Evolutionary conservation across 768 basidiomycete species (phyloP), one percentile per base, ranked within the genome.

Genomic region (Russula virescens): DNA sequence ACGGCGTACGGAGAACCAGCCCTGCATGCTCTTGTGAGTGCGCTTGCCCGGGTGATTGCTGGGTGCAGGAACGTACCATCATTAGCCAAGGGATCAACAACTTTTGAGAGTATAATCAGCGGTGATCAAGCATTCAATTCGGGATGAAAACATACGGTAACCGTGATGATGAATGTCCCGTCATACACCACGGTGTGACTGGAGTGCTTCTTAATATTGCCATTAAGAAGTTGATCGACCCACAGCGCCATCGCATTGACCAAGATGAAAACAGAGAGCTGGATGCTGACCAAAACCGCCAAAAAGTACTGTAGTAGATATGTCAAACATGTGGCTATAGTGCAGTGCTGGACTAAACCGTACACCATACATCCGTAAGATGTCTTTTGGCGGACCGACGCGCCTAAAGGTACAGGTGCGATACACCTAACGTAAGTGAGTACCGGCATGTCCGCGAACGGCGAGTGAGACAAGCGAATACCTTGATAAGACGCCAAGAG

Each of bases 181-280:
- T 78, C 66, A 64, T 85, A 85, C 3, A 78, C 45, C 0, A 34
- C 14, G 0, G 75, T 78, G 55, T 81, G 79, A 2, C 55, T 58
- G 0, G 81, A 80, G 10, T 84, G 76, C 0, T 64, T 35, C 2
- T 68, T 71, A 49, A 86, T 78, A 16, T 76, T 71, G 7, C 81
- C 80, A 55, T 79, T 77, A 35, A 78, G 61, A 28, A 86, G 75
- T 54, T 83, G 76, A 68, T 83, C 80, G 38, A 81, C 71, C 84
- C 85, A 86, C 8, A 86, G 77, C 35, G 77, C 78, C 71, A 80
- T 79, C 7, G 78, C 77, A 2, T 79, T 75, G 6, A 81, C 66
- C 21, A 84, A 74, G 50, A 81, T 75, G 70, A 83, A 85, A 2
- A 77, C 74, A 55, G 80, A 80, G 13, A 87, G 70, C 65, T 85